Percentiles rank a stretch among this genome's conserved stretches.
phyloP scores from a whole-genome alignment of 1,284 basidiomycete genomes.

The Ceratobasidium sp. region DNA sequence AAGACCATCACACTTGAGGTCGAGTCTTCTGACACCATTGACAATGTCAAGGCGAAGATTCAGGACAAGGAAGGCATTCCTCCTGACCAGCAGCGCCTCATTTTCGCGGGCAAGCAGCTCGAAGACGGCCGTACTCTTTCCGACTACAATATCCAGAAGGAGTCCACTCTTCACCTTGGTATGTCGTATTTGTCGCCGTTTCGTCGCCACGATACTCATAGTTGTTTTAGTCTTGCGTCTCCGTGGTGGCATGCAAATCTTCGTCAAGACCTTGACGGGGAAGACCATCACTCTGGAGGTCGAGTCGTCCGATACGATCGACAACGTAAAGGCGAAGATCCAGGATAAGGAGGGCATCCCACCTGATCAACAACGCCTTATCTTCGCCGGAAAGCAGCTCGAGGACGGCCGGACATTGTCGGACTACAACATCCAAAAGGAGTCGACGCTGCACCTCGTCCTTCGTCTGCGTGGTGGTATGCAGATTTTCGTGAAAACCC shows the following conservation, averaged over 20 bases:
- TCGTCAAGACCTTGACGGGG: conserved; percentile 66
- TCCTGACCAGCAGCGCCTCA: too few relatives aligned
- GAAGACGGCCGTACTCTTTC: too few relatives aligned
- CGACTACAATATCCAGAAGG: conserved; percentile 48
- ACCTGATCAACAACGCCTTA: too few relatives aligned
- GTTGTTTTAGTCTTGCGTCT: conserved; percentile 63
- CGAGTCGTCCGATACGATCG: too few relatives aligned
- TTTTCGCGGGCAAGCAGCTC: too few relatives aligned
- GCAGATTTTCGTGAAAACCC: conserved; percentile 64
- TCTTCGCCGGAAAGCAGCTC: too few relatives aligned
- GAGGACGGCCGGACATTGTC: too few relatives aligned
- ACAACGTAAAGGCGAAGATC: too few relatives aligned
- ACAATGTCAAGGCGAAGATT: too few relatives aligned
- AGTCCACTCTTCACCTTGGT: conserved; percentile 58
- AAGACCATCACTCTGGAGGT: conserved; percentile 73
- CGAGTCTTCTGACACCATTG: conserved; percentile 58
- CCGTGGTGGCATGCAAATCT: conserved; percentile 65
- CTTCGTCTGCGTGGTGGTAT: conserved; percentile 60
- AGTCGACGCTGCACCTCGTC: conserved; percentile 53
- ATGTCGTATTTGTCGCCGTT: conserved; percentile 51
- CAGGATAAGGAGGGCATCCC: too few relatives aligned
- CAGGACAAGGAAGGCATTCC: too few relatives aligned
- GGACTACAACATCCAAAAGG: too few relatives aligned
- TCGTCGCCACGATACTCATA: conserved; percentile 50
- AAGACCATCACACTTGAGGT: conserved; percentile 63